Percentiles rank a stretch among this genome's conserved stretches.
Evolutionary conservation across 2,329 filamentous ascomycete genomes (phyloP).

Genomic region (Fusarium guadeloupense): DNA sequence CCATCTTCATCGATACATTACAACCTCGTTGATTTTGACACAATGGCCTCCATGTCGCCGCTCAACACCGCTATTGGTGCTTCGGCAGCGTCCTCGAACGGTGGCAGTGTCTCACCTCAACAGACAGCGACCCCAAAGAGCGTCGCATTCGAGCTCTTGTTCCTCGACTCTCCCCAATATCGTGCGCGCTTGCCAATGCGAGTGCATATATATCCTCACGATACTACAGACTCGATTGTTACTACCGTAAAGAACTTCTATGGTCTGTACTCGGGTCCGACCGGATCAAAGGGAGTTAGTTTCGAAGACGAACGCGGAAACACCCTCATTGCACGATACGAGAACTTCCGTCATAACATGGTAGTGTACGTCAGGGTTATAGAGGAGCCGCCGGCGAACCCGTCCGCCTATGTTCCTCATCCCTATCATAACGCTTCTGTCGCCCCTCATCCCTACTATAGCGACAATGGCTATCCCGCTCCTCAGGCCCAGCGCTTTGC

Average conservation of each 20-base stretch:
- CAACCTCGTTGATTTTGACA: slow-evolving; percentile 41
- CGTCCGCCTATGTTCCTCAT: slow-evolving; percentile 61
- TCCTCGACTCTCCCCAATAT: slow-evolving; percentile 72
- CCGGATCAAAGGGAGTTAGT: slow-evolving; percentile 81
- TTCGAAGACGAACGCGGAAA: slow-evolving; percentile 92
- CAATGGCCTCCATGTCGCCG: slow-evolving; percentile 60
- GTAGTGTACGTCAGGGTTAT: slow-evolving; percentile 91
- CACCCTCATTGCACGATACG: slow-evolving; percentile 93
- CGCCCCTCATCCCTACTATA: slow-evolving; percentile 62
- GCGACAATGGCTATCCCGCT: slow-evolving; percentile 61
- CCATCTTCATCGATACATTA: slow-evolving; percentile 40
- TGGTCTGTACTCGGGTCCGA: slow-evolving; percentile 82
- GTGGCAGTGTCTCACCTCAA: slow-evolving; percentile 58
- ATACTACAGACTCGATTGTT: slow-evolving; percentile 97
- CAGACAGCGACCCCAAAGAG: slow-evolving; percentile 69
- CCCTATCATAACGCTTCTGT: slow-evolving; percentile 62
- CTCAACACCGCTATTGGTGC: slow-evolving; percentile 48
- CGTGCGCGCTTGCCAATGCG: slow-evolving; percentile 83
- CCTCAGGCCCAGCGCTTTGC: slow-evolving; percentile 61
- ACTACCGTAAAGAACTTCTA: slow-evolving; percentile 99
- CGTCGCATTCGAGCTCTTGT: slow-evolving; percentile 81
- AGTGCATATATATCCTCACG: slow-evolving; percentile 92
- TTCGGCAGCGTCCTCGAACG: slow-evolving; percentile 51
- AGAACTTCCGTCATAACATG: slow-evolving; percentile 95
- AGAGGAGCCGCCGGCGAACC: slow-evolving; percentile 61